Base-by-base conservation (phyloP, 2,329 filamentous ascomycete species). In the Sclerotinia trifoliorum region DNA sequence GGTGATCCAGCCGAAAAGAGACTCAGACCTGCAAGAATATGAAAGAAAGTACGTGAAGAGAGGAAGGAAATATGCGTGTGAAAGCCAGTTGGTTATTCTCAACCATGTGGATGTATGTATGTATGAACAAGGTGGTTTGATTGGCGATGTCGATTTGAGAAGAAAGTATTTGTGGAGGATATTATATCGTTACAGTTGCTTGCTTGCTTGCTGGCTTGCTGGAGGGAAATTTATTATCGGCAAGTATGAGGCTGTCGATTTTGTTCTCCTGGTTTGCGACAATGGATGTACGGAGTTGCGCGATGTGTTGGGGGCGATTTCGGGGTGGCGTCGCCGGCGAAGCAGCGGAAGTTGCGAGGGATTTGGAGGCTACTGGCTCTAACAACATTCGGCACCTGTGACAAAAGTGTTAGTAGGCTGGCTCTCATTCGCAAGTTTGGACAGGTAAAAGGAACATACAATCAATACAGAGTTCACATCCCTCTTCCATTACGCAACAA, bases 401-500 rank as follows among this genome's bases (percentile, higher is more conserved):
- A 39, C 1, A 10, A 6, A 26, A 54, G 17, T 8, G 46, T 67
- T 56, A 67, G 29, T 57, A 15, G 46, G 10, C 39, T 24, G 19
- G 54, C n/a, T n/a, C n/a, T n/a, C 48, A n/a, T 65, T 42, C 17
- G 49, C 44, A 51, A 46, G 46, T 44, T 29, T 21, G 35, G 58
- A 26, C 15, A 42, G 39, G 46, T 10, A 11, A 58, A 35, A 39
- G 46, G 24, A 74, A 74, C 75, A 58, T 71, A 76, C 82, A 83
- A 51, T 83, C 81, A 61, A 78, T 77, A 71, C 82, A 83, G 73
- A 81, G 81, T 73, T 85, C 83, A 75, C 83, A 83, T 65, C 81
- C 80, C 72, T 84, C 80, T 72, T 83, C 83, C 71, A 80, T 81
- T 66, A 83, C 79, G 73, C 82, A 85, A 76, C 83, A 85, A 74